Evolutionary conservation across 2,329 filamentous ascomycete species (phyloP).

Genomic region (Aaosphaeria pasadenensis): DNA sequence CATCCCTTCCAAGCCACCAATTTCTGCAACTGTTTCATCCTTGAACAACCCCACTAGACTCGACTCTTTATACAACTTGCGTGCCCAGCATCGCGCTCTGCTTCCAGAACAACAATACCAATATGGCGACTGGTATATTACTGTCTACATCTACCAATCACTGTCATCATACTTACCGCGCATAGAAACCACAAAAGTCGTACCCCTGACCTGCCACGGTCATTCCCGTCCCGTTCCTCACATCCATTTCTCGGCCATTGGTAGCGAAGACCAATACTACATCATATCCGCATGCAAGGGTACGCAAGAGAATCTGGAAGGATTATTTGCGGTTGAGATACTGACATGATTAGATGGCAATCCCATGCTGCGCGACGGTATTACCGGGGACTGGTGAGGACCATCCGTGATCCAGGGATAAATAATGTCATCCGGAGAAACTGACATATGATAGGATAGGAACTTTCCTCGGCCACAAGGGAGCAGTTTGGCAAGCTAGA

Average conservation of each 20-base stretch:
- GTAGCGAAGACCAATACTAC: constrained; percentile 83
- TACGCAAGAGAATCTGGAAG: constrained; percentile 26
- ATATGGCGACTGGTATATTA: too few relatives aligned
- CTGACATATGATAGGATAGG: constrained; percentile 7
- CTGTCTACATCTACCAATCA: too few relatives aligned
- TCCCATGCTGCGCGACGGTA: constrained; percentile 94
- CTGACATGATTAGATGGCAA: constrained; percentile 70
- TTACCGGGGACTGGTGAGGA: constrained; percentile 62
- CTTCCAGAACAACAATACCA: too few relatives aligned
- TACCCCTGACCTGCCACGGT: constrained; percentile 90
- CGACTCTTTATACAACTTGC: too few relatives aligned
- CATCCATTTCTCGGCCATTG: constrained; percentile 80
- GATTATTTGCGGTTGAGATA: too few relatives aligned
- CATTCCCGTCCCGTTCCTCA: constrained; percentile 92
- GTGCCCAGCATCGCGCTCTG: too few relatives aligned
- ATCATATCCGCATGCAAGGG: constrained; percentile 92
- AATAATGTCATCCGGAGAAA: neutral
- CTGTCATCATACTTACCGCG: neutral
- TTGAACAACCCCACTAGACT: too few relatives aligned
- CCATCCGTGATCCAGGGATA: neutral
- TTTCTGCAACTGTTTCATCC: too few relatives aligned
- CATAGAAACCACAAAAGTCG: constrained; percentile 56
- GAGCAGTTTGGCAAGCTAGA: constrained; percentile 86
- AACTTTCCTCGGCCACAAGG: constrained; percentile 7
- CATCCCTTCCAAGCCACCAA: too few relatives aligned